Evolutionary conservation across 2,329 filamentous ascomycete genomes (phyloP).

Genomic region (Pyrenophora graminea): DNA sequence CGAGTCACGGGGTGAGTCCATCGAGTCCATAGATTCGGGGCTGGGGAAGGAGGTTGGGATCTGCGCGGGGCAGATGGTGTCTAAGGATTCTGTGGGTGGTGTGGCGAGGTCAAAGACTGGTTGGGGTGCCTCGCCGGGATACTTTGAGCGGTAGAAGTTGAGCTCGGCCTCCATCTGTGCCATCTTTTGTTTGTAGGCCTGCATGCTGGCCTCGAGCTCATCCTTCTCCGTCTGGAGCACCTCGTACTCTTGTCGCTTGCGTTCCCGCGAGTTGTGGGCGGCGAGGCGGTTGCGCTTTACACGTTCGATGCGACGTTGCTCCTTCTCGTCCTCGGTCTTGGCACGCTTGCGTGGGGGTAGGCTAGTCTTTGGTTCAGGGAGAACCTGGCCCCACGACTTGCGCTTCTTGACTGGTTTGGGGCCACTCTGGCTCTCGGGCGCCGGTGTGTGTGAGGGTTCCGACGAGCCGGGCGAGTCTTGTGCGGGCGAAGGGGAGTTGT

Average conservation of each 20-base stretch:
- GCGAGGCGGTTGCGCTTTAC: slow-evolving; percentile 95
- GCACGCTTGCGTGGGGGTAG: slow-evolving; percentile 94
- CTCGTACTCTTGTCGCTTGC: slow-evolving; percentile 89
- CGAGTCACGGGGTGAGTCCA: slow-evolving; percentile 46
- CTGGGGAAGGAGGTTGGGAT: slow-evolving; percentile 42
- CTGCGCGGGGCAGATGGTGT: slow-evolving; percentile 44
- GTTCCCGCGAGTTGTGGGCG: slow-evolving; percentile 93
- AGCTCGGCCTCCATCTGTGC: slow-evolving; percentile 57
- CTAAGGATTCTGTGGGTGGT: slow-evolving; percentile 27
- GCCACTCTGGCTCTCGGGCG: slow-evolving; percentile 23
- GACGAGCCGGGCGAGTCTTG: slow-evolving; percentile 24
- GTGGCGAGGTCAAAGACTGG: slow-evolving; percentile 28
- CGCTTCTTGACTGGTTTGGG: slow-evolving; percentile 81
- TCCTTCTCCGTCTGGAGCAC: slow-evolving; percentile 70
- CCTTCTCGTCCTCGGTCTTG: slow-evolving; percentile 98
- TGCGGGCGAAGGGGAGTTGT: slow-evolving; percentile 28
- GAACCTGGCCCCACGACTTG: slow-evolving; percentile 97
- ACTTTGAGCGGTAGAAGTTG: slow-evolving; percentile 40
- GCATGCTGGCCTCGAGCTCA: slow-evolving; percentile 66
- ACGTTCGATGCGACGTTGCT: slow-evolving; percentile 94
- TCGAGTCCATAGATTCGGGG: slow-evolving; percentile 45
- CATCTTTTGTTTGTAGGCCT: slow-evolving; percentile 57
- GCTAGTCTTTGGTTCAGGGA: slow-evolving; percentile 95
- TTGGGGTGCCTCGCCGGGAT: slow-evolving; percentile 35
- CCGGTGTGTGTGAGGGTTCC: slow-evolving; percentile 26